Evolutionary conservation across 805 yeast genomes (phyloP).

Genomic region (Ogataea zsoltii): DNA sequence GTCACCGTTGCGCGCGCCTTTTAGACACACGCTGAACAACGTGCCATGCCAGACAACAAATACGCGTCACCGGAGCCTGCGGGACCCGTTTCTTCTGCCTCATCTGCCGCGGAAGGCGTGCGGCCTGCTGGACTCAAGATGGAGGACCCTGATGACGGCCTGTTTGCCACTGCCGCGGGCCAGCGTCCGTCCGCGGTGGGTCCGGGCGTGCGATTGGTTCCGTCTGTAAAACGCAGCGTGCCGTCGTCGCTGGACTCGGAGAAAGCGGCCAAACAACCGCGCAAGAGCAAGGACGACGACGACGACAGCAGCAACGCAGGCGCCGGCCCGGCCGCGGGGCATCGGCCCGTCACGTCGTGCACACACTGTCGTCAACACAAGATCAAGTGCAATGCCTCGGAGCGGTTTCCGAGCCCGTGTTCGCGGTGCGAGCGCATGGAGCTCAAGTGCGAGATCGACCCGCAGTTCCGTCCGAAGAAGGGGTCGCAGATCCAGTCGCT

Average conservation of each 20-base stretch:
- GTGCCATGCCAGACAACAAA: too few species aligned
- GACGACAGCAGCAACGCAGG: constrained; percentile 15
- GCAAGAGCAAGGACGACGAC: constrained; percentile 7
- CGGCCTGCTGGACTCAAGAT: constrained; percentile 2
- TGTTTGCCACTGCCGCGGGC: background rate
- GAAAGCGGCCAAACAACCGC: background rate
- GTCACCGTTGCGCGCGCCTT: too few species aligned
- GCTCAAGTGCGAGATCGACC: constrained; percentile 83
- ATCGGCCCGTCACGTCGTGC: constrained; percentile 89
- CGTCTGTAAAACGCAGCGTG: background rate
- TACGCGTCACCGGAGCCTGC: too few species aligned
- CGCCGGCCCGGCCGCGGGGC: constrained; percentile 45
- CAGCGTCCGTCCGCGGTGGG: background rate
- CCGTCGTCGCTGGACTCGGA: background rate
- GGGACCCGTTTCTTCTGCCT: too few species aligned
- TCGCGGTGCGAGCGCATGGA: constrained; percentile 80
- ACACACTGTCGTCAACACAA: constrained; percentile 94
- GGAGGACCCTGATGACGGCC: constrained; percentile 2
- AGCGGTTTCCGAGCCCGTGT: constrained; percentile 79
- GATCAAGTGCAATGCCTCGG: constrained; percentile 89
- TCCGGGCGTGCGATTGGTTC: background rate
- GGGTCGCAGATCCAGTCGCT: constrained; percentile 86
- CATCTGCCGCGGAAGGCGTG: background rate
- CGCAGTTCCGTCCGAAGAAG: constrained; percentile 86
- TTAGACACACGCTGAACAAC: too few species aligned